Base-by-base conservation (phyloP, 2,329 filamentous ascomycete species). In the Diaporthe sp. region DNA sequence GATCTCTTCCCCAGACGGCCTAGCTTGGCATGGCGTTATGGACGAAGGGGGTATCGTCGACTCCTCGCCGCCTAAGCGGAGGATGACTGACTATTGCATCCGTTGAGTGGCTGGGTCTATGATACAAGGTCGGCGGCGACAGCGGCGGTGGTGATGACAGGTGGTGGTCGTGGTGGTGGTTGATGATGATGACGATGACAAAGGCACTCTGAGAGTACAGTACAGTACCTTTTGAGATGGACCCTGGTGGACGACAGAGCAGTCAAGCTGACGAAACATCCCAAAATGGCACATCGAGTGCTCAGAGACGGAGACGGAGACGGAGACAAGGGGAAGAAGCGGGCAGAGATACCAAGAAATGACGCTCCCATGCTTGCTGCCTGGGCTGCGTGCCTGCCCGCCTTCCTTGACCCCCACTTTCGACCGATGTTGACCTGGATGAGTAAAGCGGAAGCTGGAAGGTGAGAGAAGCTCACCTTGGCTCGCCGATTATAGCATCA, bases 391-490 rank as follows among this genome's bases (percentile, higher is more conserved):
- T 63, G 58, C 37, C 58, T 63, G 37, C 37, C 37, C 42, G 30
- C 27, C 27, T 50, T 35, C 27, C 42, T 10, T 56, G 25, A 30
- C 44, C 59, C 63, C 63, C 63, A 66, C 63, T 66, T 51, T 51
- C 13, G 63, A 66, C 19, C 19, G 44, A 9, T 10, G 30, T 66
- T 37, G 42, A 51, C 63, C 63, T 37, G 32, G 63, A 66, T 66
- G 63, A 66, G 63, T 51, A 66, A 66, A 50, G 44, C 30, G 15
- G 42, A 3, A 37, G 44, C 22, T 27, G 63, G 44, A 66, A 66
- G 63, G 63, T 66, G 63, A 66, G 63, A 51, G 63, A 37, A 51
- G 30, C 44, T 66, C 44, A 37, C 59, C 59, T 65, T 65, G 39
- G 25, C 37, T 8, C 37, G 25, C 17, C 32, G 25, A 63, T 44